Evolutionary conservation across 208 protist genomes (phyloP), one percentile per base, ranked within the genome.

Genomic region (Leishmania gerbilli): DNA sequence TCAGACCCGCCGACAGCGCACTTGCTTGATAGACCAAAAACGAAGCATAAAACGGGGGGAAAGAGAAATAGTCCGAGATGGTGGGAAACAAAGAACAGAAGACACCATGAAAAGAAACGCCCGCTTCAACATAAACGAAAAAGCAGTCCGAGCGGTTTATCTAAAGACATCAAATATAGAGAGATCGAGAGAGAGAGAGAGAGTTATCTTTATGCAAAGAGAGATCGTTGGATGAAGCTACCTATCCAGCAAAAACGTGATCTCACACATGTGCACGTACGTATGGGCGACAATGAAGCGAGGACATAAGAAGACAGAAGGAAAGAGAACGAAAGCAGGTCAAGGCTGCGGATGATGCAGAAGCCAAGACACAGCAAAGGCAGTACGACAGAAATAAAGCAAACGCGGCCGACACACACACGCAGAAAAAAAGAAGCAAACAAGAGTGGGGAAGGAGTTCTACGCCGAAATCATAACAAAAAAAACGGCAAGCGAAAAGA

Each of bases 351-450:
- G 53, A 0, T 58, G 19, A 58, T 58, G 19, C 53, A 15, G 8
- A 24, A 58, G 53, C 19, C 53, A 58, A 58, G 53, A 58, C 6
- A 24, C 53, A 24, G 6, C n/a, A 67, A 21, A 67, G 31, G 17
- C 62, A 27, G 21, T 21, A 40, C 0, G 31, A 34, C 62, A 40
- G 24, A 19, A 9, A n/a, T 27, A 67, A 34, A 67, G 31, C 11
- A 67, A 67, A 34, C 17, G 31, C 3, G 2, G 55, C 60, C 0
- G 47, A 42, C 4, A 27, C 60, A 15, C 68, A 56, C 51, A 45
- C 40, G 40, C 40, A 71, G 7, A 76, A 76, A 49, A 15, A n/a
- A 76, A 67, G 71, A 62, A 69, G 67, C 5, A 71, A 87, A 74
- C 17, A 24, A 58, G 53, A 24, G 17, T 0, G 13, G 53, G 53